Base-by-base conservation (phyloP, 75 land plant species). In the Pinus taeda region DNA sequence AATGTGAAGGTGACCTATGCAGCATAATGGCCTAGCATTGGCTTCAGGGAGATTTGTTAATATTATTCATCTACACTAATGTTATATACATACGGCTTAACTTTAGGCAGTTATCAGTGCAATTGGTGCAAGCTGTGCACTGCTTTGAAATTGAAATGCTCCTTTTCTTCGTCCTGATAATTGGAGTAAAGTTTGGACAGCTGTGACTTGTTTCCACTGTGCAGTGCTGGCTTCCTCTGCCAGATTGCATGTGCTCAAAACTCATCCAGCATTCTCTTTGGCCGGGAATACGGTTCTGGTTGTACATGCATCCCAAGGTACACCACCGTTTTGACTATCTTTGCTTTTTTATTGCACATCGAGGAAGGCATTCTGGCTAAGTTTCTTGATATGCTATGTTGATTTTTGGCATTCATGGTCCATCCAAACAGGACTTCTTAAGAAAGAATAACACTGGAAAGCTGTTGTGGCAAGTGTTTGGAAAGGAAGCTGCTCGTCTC, bases 221-320 rank as follows among this genome's bases (percentile, higher is more conserved):
- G 66, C 85, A 96, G 98, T 96, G 98, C 78, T 96, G 98, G 98
- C 90, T 96, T 76, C 84, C 97, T 45, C 65, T 76, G 62, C 85
- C 81, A 77, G 98, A 96, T 83, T 96, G 98, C 72, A 96, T 93
- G 91, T 96, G 98, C 76, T 88, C 84, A 37, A 92, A 83, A 77
- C 61, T 96, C 37, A 76, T 37, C 11, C 71, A 60, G 14, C 81
- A 82, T 57, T n/a, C 84, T 22, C 75, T 93, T 22, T 93, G 98
- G 94, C 74, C 71, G 57, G 86, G 91, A 33, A 82, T 92, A 15
- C 85, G 83, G 22, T 87, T 96, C 74, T 96, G 98, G 98, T 55
- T 96, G 57, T 96, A 93, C 81, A 96, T 96, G 98, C 98, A 93
- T 83, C 98, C 98, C 45, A 95, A 95, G 94, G 98, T 95, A 76